These are phyloP conservation scores for Cornus kousa DNA, from an alignment of 148 eudicot species.

Conservation along the genomic window DNA sequence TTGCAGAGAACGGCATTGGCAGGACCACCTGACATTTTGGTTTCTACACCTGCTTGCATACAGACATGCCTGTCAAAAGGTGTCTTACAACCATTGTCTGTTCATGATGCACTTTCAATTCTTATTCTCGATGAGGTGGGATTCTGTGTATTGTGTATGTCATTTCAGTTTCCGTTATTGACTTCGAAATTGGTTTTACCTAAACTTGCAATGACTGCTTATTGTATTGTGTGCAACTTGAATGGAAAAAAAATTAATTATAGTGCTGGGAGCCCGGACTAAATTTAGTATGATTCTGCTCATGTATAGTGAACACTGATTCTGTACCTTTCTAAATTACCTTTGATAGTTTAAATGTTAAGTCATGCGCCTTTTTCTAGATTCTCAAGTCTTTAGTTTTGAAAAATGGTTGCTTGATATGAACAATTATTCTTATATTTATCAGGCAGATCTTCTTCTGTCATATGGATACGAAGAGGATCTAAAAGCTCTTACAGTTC, in stretches of 20 bases:
- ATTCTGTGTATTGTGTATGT: neutral
- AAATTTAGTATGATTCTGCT: neutral
- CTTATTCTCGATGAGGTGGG: constrained; percentile 87
- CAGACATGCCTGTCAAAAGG: constrained; percentile 60
- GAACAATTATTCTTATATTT: neutral
- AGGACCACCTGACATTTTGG: constrained; percentile 80
- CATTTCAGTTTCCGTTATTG: neutral
- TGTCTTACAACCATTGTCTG: constrained; percentile 53
- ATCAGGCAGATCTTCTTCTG: constrained; percentile 94
- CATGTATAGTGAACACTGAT: too few species aligned
- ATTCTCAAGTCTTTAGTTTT: neutral
- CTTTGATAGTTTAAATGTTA: neutral
- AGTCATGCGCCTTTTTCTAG: neutral
- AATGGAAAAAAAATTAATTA: neutral
- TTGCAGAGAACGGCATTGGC: constrained; percentile 63
- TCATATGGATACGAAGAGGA: constrained; percentile 92
- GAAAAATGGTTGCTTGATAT: neutral
- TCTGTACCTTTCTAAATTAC: neutral
- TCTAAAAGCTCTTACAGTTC: constrained; percentile 66
- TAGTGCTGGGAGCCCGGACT: neutral
- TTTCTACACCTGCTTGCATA: constrained; percentile 85
- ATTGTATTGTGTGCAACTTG: neutral
- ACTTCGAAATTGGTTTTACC: neutral
- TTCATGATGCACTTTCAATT: constrained; percentile 82
- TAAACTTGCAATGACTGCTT: neutral